Conservation (phyloP, 1,139 yeast genomes). For the Yamadazyma oceani region DNA sequence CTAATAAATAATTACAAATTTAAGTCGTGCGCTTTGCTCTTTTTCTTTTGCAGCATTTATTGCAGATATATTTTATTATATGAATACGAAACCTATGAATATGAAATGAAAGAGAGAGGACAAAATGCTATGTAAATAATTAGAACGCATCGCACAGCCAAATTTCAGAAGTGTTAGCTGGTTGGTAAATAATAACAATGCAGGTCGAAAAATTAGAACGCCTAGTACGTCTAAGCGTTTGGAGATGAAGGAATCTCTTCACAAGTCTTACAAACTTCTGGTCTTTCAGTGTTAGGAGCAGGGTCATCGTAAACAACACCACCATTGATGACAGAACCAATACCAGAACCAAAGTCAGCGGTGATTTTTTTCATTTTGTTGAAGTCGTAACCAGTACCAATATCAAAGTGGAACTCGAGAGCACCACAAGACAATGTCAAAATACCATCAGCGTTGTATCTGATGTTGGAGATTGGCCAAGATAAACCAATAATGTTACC, state of each 20-base stretch:
- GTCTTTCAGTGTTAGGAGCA: slow-evolving; percentile 17
- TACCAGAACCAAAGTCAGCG: slow-evolving; percentile 17
- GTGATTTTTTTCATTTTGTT: slow-evolving; percentile 14
- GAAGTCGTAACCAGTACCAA: slow-evolving; percentile 22
- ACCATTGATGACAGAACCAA: slow-evolving; percentile 16
- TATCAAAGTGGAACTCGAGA: slow-evolving; percentile 15
- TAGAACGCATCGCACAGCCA: no score
- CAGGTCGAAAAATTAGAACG: no score
- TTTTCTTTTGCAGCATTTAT: no score
- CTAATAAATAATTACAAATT: no score
- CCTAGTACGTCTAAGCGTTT: background rate
- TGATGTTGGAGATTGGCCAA: slow-evolving; percentile 14
- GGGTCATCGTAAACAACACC: slow-evolving; percentile 18
- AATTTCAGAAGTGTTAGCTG: no score
- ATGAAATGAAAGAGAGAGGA: no score
- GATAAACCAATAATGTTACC: slow-evolving; percentile 22
- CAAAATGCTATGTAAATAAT: no score
- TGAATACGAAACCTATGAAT: no score
- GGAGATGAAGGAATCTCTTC: slow-evolving; percentile 13
- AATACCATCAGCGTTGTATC: slow-evolving; percentile 15
- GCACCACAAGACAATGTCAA: slow-evolving; percentile 12
- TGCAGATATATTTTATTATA: no score
- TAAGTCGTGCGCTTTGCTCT: no score
- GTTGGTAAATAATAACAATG: no score
- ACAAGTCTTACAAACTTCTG: slow-evolving; percentile 18